Base-by-base conservation (phyloP, 2,329 filamentous ascomycete species). In the Akanthomyces uredinophilus region DNA sequence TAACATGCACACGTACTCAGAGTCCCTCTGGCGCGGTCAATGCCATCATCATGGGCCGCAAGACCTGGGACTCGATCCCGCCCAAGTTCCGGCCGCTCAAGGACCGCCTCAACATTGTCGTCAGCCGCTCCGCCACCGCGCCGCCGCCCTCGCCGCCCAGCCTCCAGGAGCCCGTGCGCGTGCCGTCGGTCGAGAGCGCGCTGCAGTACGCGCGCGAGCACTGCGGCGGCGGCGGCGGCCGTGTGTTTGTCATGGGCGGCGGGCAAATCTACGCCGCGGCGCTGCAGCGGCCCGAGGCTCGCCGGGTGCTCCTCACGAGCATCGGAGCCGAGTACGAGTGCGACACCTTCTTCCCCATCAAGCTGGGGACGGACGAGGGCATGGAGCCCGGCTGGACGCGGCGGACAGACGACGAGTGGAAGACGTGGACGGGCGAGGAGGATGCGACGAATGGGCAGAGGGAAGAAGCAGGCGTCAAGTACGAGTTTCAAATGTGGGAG, bases 11-110 rank as follows among this genome's bases (percentile, higher is more conserved):
- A 7, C 18, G 3, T 14, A 29, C 3, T 10, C 54, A 77, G 75
- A 64, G 70, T 4, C 68, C 75, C 2, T 63, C 74, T 8, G 66
- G 71, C 0, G 68, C 77, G 47, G 63, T 78, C 66, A 94, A 93
- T 74, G 90, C 91, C 20, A 91, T 98, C 57, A 89, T 99, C 68
- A 99, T 99, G 95, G 95, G 95, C 64, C 90, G 95, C 71, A 97
- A 96, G 76, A 99, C 95, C 0, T 99, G 94, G 88, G 92, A 96
- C 58, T 92, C 87, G 66, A 94, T 99, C 64, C 94, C 95, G 2
- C 71, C 80, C 7, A 83, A 81, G 57, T 92, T 95, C 72, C 83
- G 92, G 2, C 95, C 95, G 20, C 81, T 99, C 39, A 87, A 86
- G 64, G 89, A 87, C 65, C 82, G 95, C 11, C 79, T 92, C 56